These are phyloP conservation scores for Solanum chacoense DNA, from an alignment of 305 asterid species.

Conservation along the genomic window DNA sequence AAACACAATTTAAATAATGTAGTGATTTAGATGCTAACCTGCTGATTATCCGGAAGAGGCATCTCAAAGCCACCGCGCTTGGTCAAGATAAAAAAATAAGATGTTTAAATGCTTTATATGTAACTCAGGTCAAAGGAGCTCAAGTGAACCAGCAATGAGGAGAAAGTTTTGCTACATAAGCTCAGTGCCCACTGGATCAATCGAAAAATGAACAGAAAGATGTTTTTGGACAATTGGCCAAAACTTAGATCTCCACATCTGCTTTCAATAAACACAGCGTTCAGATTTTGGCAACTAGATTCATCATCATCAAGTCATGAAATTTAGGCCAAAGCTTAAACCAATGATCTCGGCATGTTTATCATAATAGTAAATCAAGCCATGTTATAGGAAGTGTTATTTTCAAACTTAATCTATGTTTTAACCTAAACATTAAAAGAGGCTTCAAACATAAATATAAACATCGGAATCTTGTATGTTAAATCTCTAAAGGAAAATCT, in stretches of 20 bases:
- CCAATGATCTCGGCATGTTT: background rate
- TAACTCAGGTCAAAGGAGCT: background rate
- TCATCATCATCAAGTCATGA: background rate
- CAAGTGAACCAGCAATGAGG: background rate
- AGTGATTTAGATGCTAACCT: background rate
- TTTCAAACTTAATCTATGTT: background rate
- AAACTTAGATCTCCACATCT: slow-evolving; percentile 59
- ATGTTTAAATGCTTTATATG: background rate
- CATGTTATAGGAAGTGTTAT: background rate
- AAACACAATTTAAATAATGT: background rate
- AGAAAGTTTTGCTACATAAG: slow-evolving; percentile 51
- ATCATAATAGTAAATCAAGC: background rate
- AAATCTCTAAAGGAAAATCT: background rate
- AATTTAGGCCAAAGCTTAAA: background rate
- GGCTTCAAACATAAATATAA: background rate
- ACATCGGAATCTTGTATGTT: background rate
- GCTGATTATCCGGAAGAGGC: background rate
- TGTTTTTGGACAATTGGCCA: slow-evolving; percentile 40
- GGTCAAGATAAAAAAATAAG: background rate
- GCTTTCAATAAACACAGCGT: slow-evolving; percentile 6
- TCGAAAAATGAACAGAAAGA: slow-evolving; percentile 39
- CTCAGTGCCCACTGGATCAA: slow-evolving; percentile 70
- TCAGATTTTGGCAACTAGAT: background rate
- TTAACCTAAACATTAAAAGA: background rate
- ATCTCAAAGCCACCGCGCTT: background rate